These are phyloP conservation scores for Boletellus deceptivus DNA, from an alignment of 1,284 basidiomycete species.

Conservation along the genomic window DNA sequence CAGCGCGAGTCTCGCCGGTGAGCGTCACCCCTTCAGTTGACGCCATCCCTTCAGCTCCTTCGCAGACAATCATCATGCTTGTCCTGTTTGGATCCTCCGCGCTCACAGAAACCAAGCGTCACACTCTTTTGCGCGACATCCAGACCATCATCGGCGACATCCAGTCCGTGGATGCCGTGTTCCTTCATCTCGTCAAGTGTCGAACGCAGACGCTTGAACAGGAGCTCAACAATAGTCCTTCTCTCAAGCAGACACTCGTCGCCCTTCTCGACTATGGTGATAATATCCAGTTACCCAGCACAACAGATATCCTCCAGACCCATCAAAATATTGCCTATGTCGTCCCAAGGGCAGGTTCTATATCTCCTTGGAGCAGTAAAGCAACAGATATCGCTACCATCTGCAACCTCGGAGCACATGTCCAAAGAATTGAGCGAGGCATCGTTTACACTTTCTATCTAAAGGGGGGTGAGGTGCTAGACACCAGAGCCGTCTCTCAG, in stretches of 20 bases:
- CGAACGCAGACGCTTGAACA: conserved; percentile 46
- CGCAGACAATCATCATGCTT: conserved; percentile 48
- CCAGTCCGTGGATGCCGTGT: conserved; percentile 77
- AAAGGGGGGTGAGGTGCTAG: conserved; percentile 40
- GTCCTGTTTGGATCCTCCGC: conserved; percentile 71
- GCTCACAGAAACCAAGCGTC: conserved; percentile 69
- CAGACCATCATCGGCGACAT: conserved; percentile 56
- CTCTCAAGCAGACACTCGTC: conserved; percentile 58
- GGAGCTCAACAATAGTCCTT: conserved; percentile 50
- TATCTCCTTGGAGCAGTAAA: conserved; percentile 97
- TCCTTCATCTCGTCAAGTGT: conserved; percentile 83
- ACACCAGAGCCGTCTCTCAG: conserved; percentile 40
- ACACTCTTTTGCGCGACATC: conserved; percentile 64
- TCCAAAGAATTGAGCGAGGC: conserved; percentile 86
- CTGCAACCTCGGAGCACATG: conserved; percentile 71
- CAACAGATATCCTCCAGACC: conserved; percentile 40
- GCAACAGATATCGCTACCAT: conserved; percentile 93
- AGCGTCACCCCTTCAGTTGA: conserved; percentile 1
- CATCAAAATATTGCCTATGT: conserved; percentile 62
- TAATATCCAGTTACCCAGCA: conserved; percentile 53
- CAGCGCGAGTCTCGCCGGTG: conserved; percentile 11
- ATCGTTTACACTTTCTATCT: conserved; percentile 70
- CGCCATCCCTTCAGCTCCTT: conserved; percentile 1
- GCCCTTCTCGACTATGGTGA: conserved; percentile 89
- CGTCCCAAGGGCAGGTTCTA: conserved; percentile 76